These are phyloP conservation scores for Streptanthus diversifolius DNA, from an alignment of 345 rosid genomes.

Conservation along the genomic window DNA sequence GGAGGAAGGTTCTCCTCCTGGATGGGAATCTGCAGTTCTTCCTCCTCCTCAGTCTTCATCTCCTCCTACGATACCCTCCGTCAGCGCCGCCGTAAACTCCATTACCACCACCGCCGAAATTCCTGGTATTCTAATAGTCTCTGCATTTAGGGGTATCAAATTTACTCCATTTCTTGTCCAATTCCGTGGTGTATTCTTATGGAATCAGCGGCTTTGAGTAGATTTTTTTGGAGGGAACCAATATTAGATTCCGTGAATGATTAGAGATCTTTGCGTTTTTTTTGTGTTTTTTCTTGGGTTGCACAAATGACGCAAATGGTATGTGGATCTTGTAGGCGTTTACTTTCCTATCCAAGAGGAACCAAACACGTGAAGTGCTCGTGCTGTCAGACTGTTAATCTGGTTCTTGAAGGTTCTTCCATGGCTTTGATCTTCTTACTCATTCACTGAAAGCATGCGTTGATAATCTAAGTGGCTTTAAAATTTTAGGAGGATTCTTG, in stretches of 20 bases:
- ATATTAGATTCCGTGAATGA: slow-evolving; percentile 2
- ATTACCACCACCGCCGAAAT: background rate
- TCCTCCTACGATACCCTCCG: slow-evolving; percentile 17
- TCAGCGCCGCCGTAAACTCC: slow-evolving; percentile 1
- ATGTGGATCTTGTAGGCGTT: slow-evolving; percentile 81
- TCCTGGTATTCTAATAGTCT: background rate
- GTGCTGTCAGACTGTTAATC: slow-evolving; percentile 60
- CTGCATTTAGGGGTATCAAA: background rate
- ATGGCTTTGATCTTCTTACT: slow-evolving; percentile 7
- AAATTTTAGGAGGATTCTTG: background rate
- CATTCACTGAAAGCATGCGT: background rate
- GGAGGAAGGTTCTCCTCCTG: slow-evolving; percentile 41
- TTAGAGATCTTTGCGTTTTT: background rate
- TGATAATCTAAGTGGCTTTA: background rate
- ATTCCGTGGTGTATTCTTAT: background rate
- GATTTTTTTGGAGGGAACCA: slow-evolving; percentile 12
- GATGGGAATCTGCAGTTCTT: slow-evolving; percentile 35
- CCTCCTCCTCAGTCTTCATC: background rate
- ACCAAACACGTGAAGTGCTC: slow-evolving; percentile 60
- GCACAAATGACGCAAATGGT: slow-evolving; percentile 84
- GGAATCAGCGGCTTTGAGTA: slow-evolving; percentile 9
- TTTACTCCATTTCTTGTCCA: background rate
- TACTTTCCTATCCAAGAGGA: slow-evolving; percentile 75
- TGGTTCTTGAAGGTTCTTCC: slow-evolving; percentile 75
- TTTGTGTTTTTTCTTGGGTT: background rate